These are phyloP conservation scores for Durusdinium trenchii DNA, from an alignment of 73 alveolate genomes.

Conservation along the genomic window DNA sequence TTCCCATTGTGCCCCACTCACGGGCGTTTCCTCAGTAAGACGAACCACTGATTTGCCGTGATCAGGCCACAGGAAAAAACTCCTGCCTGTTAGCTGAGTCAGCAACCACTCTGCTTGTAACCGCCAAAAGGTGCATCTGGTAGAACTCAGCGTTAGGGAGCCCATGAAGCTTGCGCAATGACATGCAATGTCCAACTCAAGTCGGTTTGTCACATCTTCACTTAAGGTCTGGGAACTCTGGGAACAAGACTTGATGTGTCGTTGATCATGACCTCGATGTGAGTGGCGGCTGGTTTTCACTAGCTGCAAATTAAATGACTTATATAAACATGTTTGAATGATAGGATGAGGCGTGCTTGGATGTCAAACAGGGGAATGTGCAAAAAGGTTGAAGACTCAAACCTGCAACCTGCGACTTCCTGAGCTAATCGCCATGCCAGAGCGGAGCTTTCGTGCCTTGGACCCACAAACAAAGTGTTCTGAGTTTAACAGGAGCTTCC, in stretches of 20 bases:
- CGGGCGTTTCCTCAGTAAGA: conserved; percentile 40
- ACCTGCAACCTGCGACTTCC: background rate
- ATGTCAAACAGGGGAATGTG: background rate
- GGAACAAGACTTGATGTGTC: conserved; percentile 33
- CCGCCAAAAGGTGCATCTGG: conserved; percentile 94
- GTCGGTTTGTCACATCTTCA: background rate
- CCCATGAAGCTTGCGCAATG: no score
- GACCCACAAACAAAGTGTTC: background rate
- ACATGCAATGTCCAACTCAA: background rate
- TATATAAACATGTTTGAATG: no score
- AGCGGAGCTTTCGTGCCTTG: conserved; percentile 61
- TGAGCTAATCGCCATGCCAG: conserved; percentile 26
- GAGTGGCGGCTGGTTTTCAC: background rate
- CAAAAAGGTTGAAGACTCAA: no score
- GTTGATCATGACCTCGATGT: conserved; percentile 46
- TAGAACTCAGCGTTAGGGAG: conserved; percentile 1
- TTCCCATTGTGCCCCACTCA: conserved; percentile 90
- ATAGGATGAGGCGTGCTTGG: no score
- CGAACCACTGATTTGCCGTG: no score
- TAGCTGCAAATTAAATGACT: background rate
- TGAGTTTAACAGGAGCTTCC: no score
- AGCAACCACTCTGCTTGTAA: conserved; percentile 89
- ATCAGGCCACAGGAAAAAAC: background rate
- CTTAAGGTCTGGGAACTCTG: no score
- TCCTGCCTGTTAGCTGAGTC: background rate